A percentile compares a stretch with the other conserved stretches of the same genome.
Evolutionary conservation across 2,329 filamentous ascomycete genomes (phyloP).

Genomic region (Stenocarpella maydis): DNA sequence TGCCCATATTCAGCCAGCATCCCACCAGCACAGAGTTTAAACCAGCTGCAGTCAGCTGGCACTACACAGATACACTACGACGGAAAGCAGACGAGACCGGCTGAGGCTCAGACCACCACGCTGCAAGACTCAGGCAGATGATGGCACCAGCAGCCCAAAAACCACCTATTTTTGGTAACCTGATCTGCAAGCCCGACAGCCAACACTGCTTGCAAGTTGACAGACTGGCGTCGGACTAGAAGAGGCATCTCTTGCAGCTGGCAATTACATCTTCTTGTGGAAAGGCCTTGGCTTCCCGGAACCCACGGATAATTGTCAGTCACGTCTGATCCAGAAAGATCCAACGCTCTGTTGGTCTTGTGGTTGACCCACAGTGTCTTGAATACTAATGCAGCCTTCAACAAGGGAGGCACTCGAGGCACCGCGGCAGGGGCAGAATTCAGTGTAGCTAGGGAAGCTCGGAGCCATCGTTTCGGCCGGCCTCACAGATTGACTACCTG

Average conservation of each 20-base stretch:
- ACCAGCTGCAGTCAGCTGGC: not conserved
- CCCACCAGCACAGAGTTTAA: not conserved
- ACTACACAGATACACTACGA: too few relatives aligned
- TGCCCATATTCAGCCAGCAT: not conserved
- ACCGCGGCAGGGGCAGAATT: not conserved
- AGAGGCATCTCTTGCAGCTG: not conserved
- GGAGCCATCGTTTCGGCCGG: not conserved
- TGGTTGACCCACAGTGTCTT: not conserved
- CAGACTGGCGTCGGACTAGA: not conserved
- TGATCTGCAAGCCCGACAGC: constrained; percentile 14
- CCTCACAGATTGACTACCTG: not conserved
- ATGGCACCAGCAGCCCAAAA: not conserved
- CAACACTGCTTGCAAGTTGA: constrained; percentile 1
- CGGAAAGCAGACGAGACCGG: not conserved
- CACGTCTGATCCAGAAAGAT: not conserved
- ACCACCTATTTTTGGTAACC: constrained; percentile 25
- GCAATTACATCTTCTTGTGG: too few relatives aligned
- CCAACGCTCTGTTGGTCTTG: not conserved
- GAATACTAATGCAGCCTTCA: not conserved
- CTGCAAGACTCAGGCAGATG: not conserved
- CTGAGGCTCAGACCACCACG: constrained; percentile 22
- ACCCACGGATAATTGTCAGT: too few relatives aligned
- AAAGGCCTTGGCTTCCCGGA: too few relatives aligned
- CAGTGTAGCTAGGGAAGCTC: not conserved
- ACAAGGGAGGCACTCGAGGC: not conserved